These are phyloP conservation scores for Kurtzmaniella quercitrusa DNA, from an alignment of 1,139 yeast species.

Conservation along the genomic window DNA sequence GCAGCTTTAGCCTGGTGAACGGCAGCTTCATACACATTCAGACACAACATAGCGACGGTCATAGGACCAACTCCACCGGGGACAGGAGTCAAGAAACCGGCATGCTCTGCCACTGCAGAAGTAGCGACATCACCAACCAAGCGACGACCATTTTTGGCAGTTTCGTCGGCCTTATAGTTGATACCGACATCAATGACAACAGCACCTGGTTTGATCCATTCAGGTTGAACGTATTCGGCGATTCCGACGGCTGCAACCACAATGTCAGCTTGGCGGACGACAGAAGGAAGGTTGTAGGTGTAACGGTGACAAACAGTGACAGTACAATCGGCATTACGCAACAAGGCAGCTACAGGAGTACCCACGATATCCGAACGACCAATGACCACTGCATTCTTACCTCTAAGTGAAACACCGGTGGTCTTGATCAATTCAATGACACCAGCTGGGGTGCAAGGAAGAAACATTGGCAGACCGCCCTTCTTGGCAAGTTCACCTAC, in stretches of 20 bases:
- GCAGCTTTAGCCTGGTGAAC: constrained; percentile 47
- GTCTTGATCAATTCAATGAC: constrained; percentile 64
- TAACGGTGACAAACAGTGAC: constrained; percentile 69
- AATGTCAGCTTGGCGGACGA: constrained; percentile 61
- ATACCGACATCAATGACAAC: constrained; percentile 78
- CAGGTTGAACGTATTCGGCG: constrained; percentile 66
- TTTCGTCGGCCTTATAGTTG: constrained; percentile 62
- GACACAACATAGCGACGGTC: constrained; percentile 81
- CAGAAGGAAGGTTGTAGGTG: constrained; percentile 48
- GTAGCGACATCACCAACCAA: constrained; percentile 79
- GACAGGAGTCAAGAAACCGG: constrained; percentile 70
- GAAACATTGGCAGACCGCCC: constrained; percentile 65
- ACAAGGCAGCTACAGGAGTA: constrained; percentile 70
- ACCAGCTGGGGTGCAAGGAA: constrained; percentile 82
- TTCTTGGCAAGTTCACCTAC: constrained; percentile 73
- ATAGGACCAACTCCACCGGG: constrained; percentile 91
- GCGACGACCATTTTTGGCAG: constrained; percentile 59
- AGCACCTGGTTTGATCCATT: constrained; percentile 66
- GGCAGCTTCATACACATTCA: constrained; percentile 67
- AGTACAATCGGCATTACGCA: constrained; percentile 69
- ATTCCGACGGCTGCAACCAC: constrained; percentile 76
- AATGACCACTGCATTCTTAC: constrained; percentile 71
- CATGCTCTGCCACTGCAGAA: constrained; percentile 50
- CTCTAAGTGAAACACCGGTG: constrained; percentile 54
- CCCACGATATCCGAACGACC: constrained; percentile 86